phyloP scores from a whole-genome alignment of 2,329 filamentous ascomycete species.

The Botrytis porri region DNA sequence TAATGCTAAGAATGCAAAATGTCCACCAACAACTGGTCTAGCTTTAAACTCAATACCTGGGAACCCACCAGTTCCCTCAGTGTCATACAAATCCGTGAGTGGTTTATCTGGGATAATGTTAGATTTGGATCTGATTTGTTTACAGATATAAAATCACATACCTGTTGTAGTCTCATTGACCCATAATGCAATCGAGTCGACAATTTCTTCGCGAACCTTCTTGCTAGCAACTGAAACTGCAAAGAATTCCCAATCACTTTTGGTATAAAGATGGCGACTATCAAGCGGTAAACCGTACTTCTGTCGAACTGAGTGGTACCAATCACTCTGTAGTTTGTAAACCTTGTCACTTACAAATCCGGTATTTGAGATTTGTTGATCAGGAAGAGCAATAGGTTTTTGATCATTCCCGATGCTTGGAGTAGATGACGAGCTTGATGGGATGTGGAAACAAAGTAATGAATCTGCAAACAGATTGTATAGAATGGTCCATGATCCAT shows the following conservation, averaged over 20 bases:
- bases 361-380: constrained; percentile 33
- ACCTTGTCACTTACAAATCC: constrained; percentile 71
- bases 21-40: constrained; percentile 77
- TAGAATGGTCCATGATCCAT: constrained; percentile 70
- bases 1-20: constrained; percentile 82
- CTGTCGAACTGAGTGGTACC: constrained; percentile 77
- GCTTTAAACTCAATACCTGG: constrained; percentile 76
- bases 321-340: constrained; percentile 76
- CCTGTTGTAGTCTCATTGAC: constrained; percentile 75
- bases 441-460: constrained; percentile 73
- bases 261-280: constrained; percentile 77
- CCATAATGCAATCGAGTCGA: constrained; percentile 74
- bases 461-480: constrained; percentile 71
- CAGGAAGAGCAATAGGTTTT: constrained; percentile 30
- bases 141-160: constrained; percentile 37
- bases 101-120: constrained; percentile 54
- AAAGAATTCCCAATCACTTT: constrained; percentile 91
- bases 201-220: constrained; percentile 65
- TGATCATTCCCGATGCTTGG: constrained; percentile 26
- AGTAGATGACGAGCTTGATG: constrained; percentile 34
- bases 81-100: constrained; percentile 79
- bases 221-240: constrained; percentile 74
- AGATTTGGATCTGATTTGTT: constrained; percentile 11
- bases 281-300: constrained; percentile 81
- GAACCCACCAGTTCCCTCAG: constrained; percentile 72